Evolutionary conservation across 75 land plant species (phyloP).

Genomic region (Adiantum capillusveneris): DNA sequence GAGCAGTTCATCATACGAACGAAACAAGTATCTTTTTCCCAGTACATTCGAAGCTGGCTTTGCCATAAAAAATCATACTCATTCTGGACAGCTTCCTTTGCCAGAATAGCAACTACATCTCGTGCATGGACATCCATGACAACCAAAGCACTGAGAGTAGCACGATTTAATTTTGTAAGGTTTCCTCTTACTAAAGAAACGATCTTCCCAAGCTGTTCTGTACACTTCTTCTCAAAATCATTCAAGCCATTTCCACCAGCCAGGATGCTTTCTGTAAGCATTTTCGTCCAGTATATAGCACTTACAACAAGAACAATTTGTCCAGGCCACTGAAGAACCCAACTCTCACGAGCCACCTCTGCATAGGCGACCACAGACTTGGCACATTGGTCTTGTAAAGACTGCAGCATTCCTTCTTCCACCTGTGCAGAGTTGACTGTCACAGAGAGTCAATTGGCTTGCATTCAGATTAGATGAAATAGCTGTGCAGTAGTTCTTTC

Average conservation of each 20-base stretch:
- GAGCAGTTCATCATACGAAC: conserved; percentile 41
- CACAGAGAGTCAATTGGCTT: too few relatives aligned
- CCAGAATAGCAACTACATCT: conserved; percentile 27
- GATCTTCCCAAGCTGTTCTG: conserved; percentile 27
- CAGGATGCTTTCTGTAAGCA: conserved; percentile 20
- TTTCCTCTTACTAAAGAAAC: conserved; percentile 35
- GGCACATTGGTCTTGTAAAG: conserved; percentile 32
- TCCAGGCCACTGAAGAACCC: conserved; percentile 42
- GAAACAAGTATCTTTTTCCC: conserved; percentile 35
- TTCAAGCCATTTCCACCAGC: conserved; percentile 18
- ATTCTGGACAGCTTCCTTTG: conserved; percentile 14
- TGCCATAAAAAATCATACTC: conserved; percentile 37
- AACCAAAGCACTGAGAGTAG: conserved; percentile 36
- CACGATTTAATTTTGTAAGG: conserved; percentile 28
- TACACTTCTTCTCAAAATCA: conserved; percentile 26
- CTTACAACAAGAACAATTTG: conserved; percentile 39
- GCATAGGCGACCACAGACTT: conserved; percentile 28
- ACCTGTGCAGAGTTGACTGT: conserved; percentile 18
- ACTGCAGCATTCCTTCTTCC: conserved; percentile 33
- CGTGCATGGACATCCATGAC: conserved; percentile 46
- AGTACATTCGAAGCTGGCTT: conserved; percentile 38
- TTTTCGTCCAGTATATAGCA: conserved; percentile 39
- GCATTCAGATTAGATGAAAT: too few relatives aligned
- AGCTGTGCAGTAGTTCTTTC: too few relatives aligned
- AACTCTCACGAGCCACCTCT: conserved; percentile 10